Conservation (phyloP, 192 early-diverging fungal species). For the Podila horticola region DNA sequence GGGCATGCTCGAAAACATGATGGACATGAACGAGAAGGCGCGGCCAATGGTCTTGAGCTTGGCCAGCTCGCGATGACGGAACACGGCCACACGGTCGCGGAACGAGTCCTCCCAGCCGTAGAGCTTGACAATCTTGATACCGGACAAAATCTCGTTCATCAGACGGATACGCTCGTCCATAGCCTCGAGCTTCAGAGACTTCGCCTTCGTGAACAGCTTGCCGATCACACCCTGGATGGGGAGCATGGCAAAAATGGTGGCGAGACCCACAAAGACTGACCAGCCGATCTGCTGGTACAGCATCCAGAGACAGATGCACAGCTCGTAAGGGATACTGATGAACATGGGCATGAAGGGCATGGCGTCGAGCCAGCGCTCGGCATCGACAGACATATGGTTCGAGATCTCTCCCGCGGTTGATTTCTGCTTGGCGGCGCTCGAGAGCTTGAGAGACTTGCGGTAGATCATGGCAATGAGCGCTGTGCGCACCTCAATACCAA, state of each 20-base stretch:
- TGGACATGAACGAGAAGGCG: constrained; percentile 16
- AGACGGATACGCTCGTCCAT: constrained; percentile 52
- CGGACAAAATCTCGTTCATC: constrained; percentile 53
- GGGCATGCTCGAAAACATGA: constrained; percentile 16
- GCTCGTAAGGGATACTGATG: constrained; percentile 29
- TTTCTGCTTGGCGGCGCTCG: constrained; percentile 39
- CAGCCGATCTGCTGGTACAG: constrained; percentile 44
- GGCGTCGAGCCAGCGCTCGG: constrained; percentile 33
- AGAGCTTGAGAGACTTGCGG: constrained; percentile 48
- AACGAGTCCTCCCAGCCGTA: constrained; percentile 52
- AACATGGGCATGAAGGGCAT: constrained; percentile 29
- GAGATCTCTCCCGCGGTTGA: constrained; percentile 51
- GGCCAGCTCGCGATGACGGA: constrained; percentile 10
- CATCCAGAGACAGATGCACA: constrained; percentile 43
- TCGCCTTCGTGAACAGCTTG: constrained; percentile 18
- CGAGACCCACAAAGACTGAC: constrained; percentile 30
- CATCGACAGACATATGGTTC: constrained; percentile 56
- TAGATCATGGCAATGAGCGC: constrained; percentile 55
- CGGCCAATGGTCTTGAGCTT: constrained; percentile 13
- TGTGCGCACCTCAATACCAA: constrained; percentile 37
- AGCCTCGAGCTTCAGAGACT: constrained; percentile 23
- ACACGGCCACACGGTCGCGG: constrained; percentile 6
- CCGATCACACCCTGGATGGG: constrained; percentile 27
- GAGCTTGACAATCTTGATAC: constrained; percentile 59
- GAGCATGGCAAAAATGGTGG: constrained; percentile 14